Percentiles rank a stretch among this genome's conserved stretches.
Evolutionary conservation across 805 yeast genomes (phyloP).

Genomic region (Wickerhamiella lipophila): DNA sequence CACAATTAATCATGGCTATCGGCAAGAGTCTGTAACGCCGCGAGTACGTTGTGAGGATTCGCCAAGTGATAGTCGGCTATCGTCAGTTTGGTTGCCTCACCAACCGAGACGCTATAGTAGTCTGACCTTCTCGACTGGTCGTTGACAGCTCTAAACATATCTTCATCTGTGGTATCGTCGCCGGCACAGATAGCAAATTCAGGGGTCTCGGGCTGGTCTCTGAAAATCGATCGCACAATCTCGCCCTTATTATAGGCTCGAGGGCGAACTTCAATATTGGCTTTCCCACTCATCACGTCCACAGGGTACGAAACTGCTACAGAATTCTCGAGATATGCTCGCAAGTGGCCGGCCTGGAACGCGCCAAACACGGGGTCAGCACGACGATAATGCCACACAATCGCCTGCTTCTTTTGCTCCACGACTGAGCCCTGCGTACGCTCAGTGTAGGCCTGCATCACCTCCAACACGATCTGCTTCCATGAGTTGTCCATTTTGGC

Average conservation of each 20-base stretch:
- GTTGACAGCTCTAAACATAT: conserved; percentile 77
- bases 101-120: conserved; percentile 22
- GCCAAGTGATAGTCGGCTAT: conserved; percentile 22
- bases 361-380: conserved; percentile 89
- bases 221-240: conserved; percentile 68
- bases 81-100: conserved; percentile 32
- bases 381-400: conserved; percentile 96
- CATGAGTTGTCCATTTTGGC: conserved; percentile 82
- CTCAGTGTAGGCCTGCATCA: conserved; percentile 64
- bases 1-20: background rate
- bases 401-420: conserved; percentile 82
- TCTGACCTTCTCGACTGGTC: conserved; percentile 39
- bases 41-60: conserved; percentile 15
- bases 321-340: conserved; percentile 46
- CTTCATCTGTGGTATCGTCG: conserved; percentile 95
- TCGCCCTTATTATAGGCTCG: conserved; percentile 92
- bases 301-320: conserved; percentile 60
- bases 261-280: conserved; percentile 95
- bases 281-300: conserved; percentile 95
- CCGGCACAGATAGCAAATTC: conserved; percentile 86
- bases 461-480: conserved; percentile 70
- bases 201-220: conserved; percentile 40
- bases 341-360: conserved; percentile 67
- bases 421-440: conserved; percentile 82
- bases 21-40: background rate